phyloP scores from a whole-genome alignment of 2,329 filamentous ascomycete genomes.

The Aspergillus pseudoterreus region DNA sequence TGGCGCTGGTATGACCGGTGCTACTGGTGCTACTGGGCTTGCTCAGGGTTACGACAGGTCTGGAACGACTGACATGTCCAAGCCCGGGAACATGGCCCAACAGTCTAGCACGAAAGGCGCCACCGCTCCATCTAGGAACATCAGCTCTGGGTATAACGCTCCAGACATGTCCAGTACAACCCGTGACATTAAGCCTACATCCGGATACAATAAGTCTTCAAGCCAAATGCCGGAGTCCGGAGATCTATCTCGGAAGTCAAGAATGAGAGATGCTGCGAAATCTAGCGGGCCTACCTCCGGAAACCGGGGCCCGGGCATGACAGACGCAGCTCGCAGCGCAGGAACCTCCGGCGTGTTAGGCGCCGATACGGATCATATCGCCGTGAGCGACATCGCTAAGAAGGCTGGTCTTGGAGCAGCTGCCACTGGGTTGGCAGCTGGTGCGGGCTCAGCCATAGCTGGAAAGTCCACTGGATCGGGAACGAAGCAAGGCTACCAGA shows the following conservation, averaged over 20 bases:
- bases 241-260: no score
- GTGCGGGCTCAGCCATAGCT: background rate
- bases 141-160: no score
- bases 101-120: background rate
- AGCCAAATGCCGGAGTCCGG: no score
- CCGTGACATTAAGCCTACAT: no score
- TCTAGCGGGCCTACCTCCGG: no score
- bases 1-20: background rate
- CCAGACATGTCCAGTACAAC: no score
- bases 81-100: background rate
- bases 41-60: background rate
- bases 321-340: background rate
- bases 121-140: no score
- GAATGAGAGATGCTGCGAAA: no score
- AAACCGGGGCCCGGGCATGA: background rate
- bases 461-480: background rate
- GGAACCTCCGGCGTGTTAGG: background rate
- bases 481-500: background rate
- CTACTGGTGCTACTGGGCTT: background rate
- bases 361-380: background rate
- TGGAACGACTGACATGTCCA: background rate
- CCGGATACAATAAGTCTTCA: no score
- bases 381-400: background rate
- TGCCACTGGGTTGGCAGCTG: background rate
- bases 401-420: background rate